Evolutionary conservation across 1,284 basidiomycete species (phyloP).

Genomic region (Ustilago vetiveriae): DNA sequence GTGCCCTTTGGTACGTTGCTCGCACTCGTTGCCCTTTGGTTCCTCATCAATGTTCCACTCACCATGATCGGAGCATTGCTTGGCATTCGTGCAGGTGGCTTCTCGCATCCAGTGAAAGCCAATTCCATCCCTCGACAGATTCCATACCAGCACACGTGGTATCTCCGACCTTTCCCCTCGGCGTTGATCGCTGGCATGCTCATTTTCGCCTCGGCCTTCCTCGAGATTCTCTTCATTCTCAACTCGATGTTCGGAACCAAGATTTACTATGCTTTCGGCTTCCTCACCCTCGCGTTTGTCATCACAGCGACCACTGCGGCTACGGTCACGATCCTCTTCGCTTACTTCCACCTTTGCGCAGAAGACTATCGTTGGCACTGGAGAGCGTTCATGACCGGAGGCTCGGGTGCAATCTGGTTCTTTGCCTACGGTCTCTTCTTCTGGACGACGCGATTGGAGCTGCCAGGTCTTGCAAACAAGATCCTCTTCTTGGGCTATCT

Average conservation of each 20-base stretch:
- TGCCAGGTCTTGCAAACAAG: constrained; percentile 84
- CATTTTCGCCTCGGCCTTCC: constrained; percentile 95
- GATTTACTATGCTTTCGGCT: constrained; percentile 75
- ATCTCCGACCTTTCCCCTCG: constrained; percentile 72
- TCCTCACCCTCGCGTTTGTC: constrained; percentile 85
- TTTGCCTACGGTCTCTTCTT: constrained; percentile 83
- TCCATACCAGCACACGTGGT: constrained; percentile 66
- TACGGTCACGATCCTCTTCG: constrained; percentile 59
- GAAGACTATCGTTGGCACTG: constrained; percentile 99
- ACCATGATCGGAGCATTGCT: constrained; percentile 73
- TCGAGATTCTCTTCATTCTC: constrained; percentile 93
- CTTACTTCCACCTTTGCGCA: constrained; percentile 86
- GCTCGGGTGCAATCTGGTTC: constrained; percentile 92
- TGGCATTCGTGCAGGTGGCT: constrained; percentile 86
- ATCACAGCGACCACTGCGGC: constrained; percentile 76
- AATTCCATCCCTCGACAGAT: constrained; percentile 81
- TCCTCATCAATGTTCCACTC: constrained; percentile 87
- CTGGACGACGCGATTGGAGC: constrained; percentile 83
- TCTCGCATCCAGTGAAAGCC: constrained; percentile 84
- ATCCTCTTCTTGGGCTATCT: constrained; percentile 92
- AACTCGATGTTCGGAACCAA: constrained; percentile 92
- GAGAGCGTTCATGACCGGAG: constrained; percentile 92
- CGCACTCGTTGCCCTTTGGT: constrained; percentile 91
- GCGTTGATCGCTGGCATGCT: constrained; percentile 87
- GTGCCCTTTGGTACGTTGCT: constrained; percentile 94